Evolutionary conservation across 805 yeast genomes (phyloP), one percentile per base, ranked within the genome.

Genomic region (Wickerhamomyces rabaulensis): DNA sequence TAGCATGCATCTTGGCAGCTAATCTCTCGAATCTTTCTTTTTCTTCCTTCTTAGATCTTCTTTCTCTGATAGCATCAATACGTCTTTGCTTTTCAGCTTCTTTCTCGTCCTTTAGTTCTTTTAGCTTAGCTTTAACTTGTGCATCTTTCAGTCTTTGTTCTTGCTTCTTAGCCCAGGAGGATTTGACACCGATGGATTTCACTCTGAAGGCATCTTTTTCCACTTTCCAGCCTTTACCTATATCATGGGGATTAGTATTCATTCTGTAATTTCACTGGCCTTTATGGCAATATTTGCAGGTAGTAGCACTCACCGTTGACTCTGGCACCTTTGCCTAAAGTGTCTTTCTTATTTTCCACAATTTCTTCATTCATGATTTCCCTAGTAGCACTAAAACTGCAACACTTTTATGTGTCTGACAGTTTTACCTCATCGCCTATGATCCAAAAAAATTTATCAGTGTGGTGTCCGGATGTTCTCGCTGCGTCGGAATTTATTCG

Each of bases 1-100:
- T 91, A 39, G 85, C 85, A 63, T 89, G 92, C 96, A 92, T 87
- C 67, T 85, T 88, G 47, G 79, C 76, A 12, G 96, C 94, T 62
- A 92, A 64, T 61, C 73, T 74, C 60, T 86, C 95, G 61, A 82
- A 87, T 58, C 99, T 79, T 64, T 92, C 97, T 66, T 80, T 80
- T 66, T 92, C 99, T 48, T 78, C 97, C 72, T 84, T 49, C 64
- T 80, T 78, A 56, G 82, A 90, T 61, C 85, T 78, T 66, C 87
- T 82, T 55, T 84, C 87, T 70, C 83, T 87, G 44, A 82, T 62
- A 20, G 73, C 79, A 22, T 75, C 76, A 40, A 82, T 67, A 52
- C 75, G 75, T 22, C 68, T 75, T 52, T 75, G 71, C 58, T 75
- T 80, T 47, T 69, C 80, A 16, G 73, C 72, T 54, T 78, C 82